Percentiles rank a stretch among this genome's conserved stretches.
Conservation (phyloP, 2,329 filamentous ascomycete genomes). For the Helminthosporium solani region DNA sequence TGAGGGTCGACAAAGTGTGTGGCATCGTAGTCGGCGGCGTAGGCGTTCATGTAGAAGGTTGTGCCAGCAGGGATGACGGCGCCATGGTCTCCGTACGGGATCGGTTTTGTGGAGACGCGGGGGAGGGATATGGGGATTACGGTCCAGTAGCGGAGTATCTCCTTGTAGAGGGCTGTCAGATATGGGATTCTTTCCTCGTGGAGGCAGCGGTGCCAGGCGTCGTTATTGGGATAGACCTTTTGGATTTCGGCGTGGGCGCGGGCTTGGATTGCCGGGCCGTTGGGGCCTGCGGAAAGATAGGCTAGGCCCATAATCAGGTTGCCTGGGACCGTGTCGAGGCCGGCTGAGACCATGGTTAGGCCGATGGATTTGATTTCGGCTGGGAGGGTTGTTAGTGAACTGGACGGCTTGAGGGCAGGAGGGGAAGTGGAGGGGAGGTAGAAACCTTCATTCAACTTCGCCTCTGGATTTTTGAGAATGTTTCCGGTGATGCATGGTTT, state of each 20-base stretch:
- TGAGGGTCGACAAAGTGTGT: slow-evolving; percentile 65
- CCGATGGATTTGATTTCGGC: slow-evolving; percentile 79
- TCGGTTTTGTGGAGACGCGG: slow-evolving; percentile 69
- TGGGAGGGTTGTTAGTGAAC: slow-evolving; percentile 39
- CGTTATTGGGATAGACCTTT: slow-evolving; percentile 68
- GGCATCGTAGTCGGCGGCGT: slow-evolving; percentile 71
- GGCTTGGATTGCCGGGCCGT: slow-evolving; percentile 69
- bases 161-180: slow-evolving; percentile 75
- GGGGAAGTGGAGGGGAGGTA: slow-evolving; percentile 29
- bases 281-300: slow-evolving; percentile 63
- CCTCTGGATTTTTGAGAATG: slow-evolving; percentile 69
- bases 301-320: slow-evolving; percentile 80
- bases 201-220: slow-evolving; percentile 74
- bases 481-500: slow-evolving; percentile 69
- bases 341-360: slow-evolving; percentile 78
- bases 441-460: slow-evolving; percentile 68
- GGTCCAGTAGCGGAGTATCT: slow-evolving; percentile 74
- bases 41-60: slow-evolving; percentile 77
- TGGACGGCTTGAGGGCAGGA: neutral
- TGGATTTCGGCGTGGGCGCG: slow-evolving; percentile 70
- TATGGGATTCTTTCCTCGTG: slow-evolving; percentile 75
- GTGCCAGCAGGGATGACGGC: slow-evolving; percentile 71
- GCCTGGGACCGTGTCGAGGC: slow-evolving; percentile 77
- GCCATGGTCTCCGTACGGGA: slow-evolving; percentile 67
- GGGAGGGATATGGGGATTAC: slow-evolving; percentile 79